These are phyloP conservation scores for Xylaria cubensis DNA, from an alignment of 495 filamentous ascomycete genomes.

Conservation along the genomic window DNA sequence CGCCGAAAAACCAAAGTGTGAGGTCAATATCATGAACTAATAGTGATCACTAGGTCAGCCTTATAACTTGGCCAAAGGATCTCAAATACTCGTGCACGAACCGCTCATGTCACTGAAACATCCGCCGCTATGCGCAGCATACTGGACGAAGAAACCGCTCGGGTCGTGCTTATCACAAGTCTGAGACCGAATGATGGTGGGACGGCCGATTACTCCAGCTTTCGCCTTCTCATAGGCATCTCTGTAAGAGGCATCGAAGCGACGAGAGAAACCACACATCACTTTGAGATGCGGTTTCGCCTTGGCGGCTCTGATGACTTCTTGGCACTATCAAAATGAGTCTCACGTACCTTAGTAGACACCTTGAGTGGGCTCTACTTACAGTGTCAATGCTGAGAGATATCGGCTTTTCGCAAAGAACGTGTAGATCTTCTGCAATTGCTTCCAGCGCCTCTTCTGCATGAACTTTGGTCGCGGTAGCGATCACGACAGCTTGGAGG, in stretches of 20 bases:
- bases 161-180: constrained; percentile 65
- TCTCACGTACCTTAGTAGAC: too few species aligned
- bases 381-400: constrained; percentile 59
- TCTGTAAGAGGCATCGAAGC: constrained; percentile 63
- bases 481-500: constrained; percentile 60
- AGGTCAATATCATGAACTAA: constrained; percentile 66
- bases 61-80: not conserved
- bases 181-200: constrained; percentile 61
- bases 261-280: constrained; percentile 66
- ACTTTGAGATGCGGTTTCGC: constrained; percentile 61
- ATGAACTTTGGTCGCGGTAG: constrained; percentile 60
- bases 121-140: constrained; percentile 61
- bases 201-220: constrained; percentile 56
- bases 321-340: constrained; percentile 49
- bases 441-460: constrained; percentile 64
- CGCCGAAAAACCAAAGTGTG: constrained; percentile 63
- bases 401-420: constrained; percentile 64
- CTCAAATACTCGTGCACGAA: not conserved
- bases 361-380: constrained; percentile 31
- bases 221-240: constrained; percentile 56
- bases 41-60: constrained; percentile 31
- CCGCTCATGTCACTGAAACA: constrained; percentile 57
- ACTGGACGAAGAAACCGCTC: constrained; percentile 62
- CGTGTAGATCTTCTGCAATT: constrained; percentile 59
- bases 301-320: constrained; percentile 57